Conservation (phyloP, 495 filamentous ascomycete genomes). For the Penicillium cataractarum region DNA sequence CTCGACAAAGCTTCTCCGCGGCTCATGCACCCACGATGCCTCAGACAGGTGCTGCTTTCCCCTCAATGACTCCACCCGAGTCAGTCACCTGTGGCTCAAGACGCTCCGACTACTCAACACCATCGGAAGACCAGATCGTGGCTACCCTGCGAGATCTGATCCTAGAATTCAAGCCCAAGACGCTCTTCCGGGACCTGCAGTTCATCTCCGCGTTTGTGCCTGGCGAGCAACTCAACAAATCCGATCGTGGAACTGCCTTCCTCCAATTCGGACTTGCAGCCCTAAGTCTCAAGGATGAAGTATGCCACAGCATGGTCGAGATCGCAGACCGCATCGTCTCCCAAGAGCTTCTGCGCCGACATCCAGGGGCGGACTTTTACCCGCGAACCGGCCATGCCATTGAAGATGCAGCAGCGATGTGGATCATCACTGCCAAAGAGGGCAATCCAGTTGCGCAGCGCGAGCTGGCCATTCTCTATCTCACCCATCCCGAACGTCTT, state of each 20-base stretch:
- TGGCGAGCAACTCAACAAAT: constrained; percentile 76
- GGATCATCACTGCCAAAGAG: constrained; percentile 93
- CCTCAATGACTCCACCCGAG: constrained; percentile 34
- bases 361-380: constrained; percentile 40
- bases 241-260: constrained; percentile 87
- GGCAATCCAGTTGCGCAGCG: constrained; percentile 90
- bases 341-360: constrained; percentile 46
- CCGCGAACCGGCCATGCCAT: constrained; percentile 56
- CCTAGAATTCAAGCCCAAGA: constrained; percentile 77
- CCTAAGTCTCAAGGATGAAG: constrained; percentile 84
- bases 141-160: constrained; percentile 80
- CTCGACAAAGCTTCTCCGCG: constrained; percentile 45
- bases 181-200: constrained; percentile 92
- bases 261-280: constrained; percentile 92
- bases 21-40: constrained; percentile 13
- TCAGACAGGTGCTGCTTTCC: constrained; percentile 23
- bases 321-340: constrained; percentile 55
- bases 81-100: constrained; percentile 45
- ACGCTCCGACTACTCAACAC: constrained; percentile 42
- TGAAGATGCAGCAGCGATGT: constrained; percentile 87
- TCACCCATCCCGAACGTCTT: constrained; percentile 88
- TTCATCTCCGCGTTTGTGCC: constrained; percentile 94
- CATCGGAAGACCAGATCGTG: constrained; percentile 65
- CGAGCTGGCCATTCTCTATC: constrained; percentile 91
- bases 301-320: constrained; percentile 89